Evolutionary conservation across 192 early-diverging fungal species (phyloP).

Genomic region (Coemansia reversa): DNA sequence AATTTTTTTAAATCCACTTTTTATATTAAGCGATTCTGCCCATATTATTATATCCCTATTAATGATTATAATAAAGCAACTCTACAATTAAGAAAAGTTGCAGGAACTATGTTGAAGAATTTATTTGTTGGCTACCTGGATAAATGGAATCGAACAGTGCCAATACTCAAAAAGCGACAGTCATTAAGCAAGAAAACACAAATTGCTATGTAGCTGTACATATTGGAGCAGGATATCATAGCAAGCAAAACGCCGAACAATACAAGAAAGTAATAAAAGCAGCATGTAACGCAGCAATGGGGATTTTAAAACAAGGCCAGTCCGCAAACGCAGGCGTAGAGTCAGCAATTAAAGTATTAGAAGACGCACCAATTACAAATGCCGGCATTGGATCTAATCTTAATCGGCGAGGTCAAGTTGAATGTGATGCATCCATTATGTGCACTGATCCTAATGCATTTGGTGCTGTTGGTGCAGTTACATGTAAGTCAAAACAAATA

Average conservation of each 20-base stretch:
- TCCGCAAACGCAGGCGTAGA: conserved; percentile 31
- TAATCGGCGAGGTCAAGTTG: conserved; percentile 66
- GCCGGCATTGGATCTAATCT: conserved; percentile 79
- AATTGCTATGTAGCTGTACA: conserved; percentile 40
- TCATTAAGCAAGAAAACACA: not conserved
- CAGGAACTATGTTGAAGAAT: too few species aligned
- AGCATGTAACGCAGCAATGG: conserved; percentile 32
- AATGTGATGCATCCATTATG: conserved; percentile 91
- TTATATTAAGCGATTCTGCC: too few species aligned
- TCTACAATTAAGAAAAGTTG: too few species aligned
- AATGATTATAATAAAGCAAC: too few species aligned
- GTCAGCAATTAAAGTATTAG: conserved; percentile 34
- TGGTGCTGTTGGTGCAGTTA: conserved; percentile 73
- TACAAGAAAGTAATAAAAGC: conserved; percentile 32
- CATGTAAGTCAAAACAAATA: conserved; percentile 43
- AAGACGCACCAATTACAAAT: conserved; percentile 57
- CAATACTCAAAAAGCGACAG: too few species aligned
- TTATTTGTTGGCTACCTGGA: too few species aligned
- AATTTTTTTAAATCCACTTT: conserved; percentile 2
- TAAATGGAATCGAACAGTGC: too few species aligned
- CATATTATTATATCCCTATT: too few species aligned
- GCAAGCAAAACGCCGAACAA: conserved; percentile 6
- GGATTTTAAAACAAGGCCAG: conserved; percentile 7
- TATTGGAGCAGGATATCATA: conserved; percentile 42
- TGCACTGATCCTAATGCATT: conserved; percentile 61